Conservation (phyloP, 148 eudicot species). For the Mesembryanthemum crystallinum region DNA sequence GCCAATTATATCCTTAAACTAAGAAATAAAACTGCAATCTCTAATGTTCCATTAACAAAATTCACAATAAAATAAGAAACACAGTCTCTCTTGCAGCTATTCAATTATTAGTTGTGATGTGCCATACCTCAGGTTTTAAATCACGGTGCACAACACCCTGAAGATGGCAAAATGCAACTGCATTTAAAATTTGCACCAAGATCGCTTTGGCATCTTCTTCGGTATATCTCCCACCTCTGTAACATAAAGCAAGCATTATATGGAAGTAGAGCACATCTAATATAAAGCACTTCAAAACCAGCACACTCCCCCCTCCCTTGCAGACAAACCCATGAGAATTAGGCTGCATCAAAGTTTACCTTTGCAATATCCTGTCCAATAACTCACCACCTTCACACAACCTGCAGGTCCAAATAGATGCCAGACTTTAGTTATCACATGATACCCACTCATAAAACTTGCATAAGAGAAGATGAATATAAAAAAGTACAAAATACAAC, state of each 20-base stretch:
- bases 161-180: slow-evolving; percentile 88
- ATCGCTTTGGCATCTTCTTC: slow-evolving; percentile 87
- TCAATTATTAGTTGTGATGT: background rate
- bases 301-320: background rate
- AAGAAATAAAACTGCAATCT: background rate
- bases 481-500: background rate
- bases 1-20: background rate
- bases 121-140: slow-evolving; percentile 86
- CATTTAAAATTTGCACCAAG: slow-evolving; percentile 68
- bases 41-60: background rate
- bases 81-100: slow-evolving; percentile 3
- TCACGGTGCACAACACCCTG: slow-evolving; percentile 99
- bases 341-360: slow-evolving; percentile 40
- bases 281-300: background rate
- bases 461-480: background rate
- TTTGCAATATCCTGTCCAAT: slow-evolving; percentile 82
- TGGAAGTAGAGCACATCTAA: background rate
- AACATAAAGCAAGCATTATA: slow-evolving; percentile 18
- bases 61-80: background rate
- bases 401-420: slow-evolving; percentile 38
- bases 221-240: slow-evolving; percentile 85
- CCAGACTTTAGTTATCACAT: background rate
- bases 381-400: slow-evolving; percentile 99
- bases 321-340: background rate
- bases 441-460: background rate